Base-by-base conservation (phyloP, 2,329 filamentous ascomycete species). In the Pseudocercospora pini-densiflorae region DNA sequence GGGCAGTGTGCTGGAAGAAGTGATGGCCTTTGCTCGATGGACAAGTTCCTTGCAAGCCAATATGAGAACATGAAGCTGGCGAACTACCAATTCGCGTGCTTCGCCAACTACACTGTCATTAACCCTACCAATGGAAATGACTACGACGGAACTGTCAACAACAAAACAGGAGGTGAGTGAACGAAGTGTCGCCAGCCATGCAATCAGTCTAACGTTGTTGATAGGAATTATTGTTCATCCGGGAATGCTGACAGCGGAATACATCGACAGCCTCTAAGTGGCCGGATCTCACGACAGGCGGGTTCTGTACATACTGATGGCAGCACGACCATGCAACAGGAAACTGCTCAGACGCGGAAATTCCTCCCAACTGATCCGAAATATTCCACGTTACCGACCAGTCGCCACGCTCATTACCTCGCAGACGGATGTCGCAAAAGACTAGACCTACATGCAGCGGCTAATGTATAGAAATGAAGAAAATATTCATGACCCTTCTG, bases 11-110 rank as follows among this genome's bases (percentile, higher is more conserved):
- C 72, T 12, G 77, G 77, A 43, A 75, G 83, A 19, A 76, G 78
- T 2, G 83, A 85, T 71, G 83, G 83, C 1, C 59, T 85, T 69
- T 85, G 83, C 72, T 71, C 77, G 2, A 68, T 84, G 69, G 70
- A 76, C 7, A 73, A 74, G 8, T 85, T 84, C 67, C 45, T 84
- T 1, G 71, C 73, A 7, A 81, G 79, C 67, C 82, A 84, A 73
- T 71, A 75, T 23, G 73, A 78, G 54, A 75, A 79, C 7, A 77
- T 77, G 55, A 73, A 75, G 51, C 59, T 81, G 68, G 78, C 79
- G 29, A 84, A 84, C 67, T 84, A 84, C 72, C 73, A 82, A 14
- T 84, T 79, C 68, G 81, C 79, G 43, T 85, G 83, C 72, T 83
- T 83, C 69, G 81, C 77, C 1, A 83, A 84, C 67, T 85, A 84